Evolutionary conservation across 2,329 filamentous ascomycete species (phyloP).

Genomic region (Fusarium albosuccineum): DNA sequence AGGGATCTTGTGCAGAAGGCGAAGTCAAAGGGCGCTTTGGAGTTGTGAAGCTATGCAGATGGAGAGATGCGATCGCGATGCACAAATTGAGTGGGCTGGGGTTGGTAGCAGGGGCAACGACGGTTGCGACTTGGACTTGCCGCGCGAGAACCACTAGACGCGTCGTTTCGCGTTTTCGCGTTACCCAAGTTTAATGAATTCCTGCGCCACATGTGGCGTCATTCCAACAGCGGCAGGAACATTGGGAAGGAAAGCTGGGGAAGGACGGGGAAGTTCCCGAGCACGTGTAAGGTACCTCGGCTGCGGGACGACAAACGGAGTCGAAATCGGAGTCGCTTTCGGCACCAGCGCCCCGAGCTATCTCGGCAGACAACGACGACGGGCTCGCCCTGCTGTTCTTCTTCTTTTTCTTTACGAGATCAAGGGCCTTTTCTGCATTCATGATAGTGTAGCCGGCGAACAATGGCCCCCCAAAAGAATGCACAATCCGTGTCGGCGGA

Average conservation of each 20-base stretch:
- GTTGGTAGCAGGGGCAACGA: constrained; percentile 44
- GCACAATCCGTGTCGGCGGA: constrained; percentile 80
- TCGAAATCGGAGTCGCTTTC: constrained; percentile 38
- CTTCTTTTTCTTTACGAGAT: constrained; percentile 13
- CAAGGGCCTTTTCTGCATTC: constrained; percentile 1
- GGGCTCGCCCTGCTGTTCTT: constrained; percentile 14
- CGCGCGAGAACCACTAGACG: constrained; percentile 37
- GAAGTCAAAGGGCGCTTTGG: constrained; percentile 32
- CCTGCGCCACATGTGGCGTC: constrained; percentile 29
- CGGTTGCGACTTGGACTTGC: constrained; percentile 33
- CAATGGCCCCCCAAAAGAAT: constrained; percentile 66
- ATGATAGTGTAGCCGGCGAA: constrained; percentile 25
- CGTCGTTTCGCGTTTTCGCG: constrained; percentile 53
- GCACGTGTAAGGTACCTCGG: constrained; percentile 55
- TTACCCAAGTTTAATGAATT: constrained; percentile 45
- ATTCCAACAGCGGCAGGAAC: constrained; percentile 2
- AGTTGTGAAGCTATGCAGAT: constrained; percentile 30
- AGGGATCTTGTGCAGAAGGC: constrained; percentile 37
- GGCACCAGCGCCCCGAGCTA: constrained; percentile 24
- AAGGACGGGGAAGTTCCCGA: constrained; percentile 45
- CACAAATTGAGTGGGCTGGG: constrained; percentile 52
- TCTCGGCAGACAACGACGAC: constrained; percentile 23
- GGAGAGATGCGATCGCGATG: constrained; percentile 42
- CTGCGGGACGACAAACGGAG: constrained; percentile 40
- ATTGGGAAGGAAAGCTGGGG: constrained; percentile 16